Evolutionary conservation across 2,329 filamentous ascomycete genomes (phyloP), one percentile per base, ranked within the genome.

Genomic region (Berkeleyomyces basicola): DNA sequence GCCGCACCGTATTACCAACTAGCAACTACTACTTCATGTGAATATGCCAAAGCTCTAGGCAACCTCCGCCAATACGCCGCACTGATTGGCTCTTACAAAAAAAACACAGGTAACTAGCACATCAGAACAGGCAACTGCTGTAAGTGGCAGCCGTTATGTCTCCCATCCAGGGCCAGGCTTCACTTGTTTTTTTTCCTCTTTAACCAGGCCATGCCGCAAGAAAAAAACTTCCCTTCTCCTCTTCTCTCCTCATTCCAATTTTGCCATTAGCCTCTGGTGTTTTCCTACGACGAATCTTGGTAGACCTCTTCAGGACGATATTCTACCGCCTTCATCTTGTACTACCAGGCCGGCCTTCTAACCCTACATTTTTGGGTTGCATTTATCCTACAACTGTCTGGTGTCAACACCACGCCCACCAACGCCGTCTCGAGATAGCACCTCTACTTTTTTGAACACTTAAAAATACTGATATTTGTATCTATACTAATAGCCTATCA

Each of bases 311-410:
- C 49, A 14, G 31, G 49, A 23, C 49, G 37, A 37, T 33, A 6
- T n/a, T 55, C 49, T 55, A 55, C 36, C 49, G 49, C 49, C n/a
- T 53, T 53, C 49, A 55, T 55, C 49, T 55, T 55, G 49, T 55
- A 55, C 49, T 33, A 55, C 49, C 49, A 55, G 6, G 49, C n/a
- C 37, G 31, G 23, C 37, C n/a, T 55, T 55, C 49, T 55, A 55
- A 55, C 49, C 49, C 49, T 55, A 55, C 31, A 14, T 55, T 33
- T 53, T 55, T 55, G 49, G 49, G 49, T 55, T 55, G 49, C 31
- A 55, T 36, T 14, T 55, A 31, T 23, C 49, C 49, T 55, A 55
- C 49, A 55, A 47, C 49, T 37, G 33, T 37, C n/a, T 37, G 49
- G 49, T 55, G 49, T 36, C 31, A 55, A 55, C 49, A 55, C 49